Percentiles rank a stretch among this genome's conserved stretches.
phyloP scores from a whole-genome alignment of 192 early-diverging fungal genomes.

The Coemansia sp. region DNA sequence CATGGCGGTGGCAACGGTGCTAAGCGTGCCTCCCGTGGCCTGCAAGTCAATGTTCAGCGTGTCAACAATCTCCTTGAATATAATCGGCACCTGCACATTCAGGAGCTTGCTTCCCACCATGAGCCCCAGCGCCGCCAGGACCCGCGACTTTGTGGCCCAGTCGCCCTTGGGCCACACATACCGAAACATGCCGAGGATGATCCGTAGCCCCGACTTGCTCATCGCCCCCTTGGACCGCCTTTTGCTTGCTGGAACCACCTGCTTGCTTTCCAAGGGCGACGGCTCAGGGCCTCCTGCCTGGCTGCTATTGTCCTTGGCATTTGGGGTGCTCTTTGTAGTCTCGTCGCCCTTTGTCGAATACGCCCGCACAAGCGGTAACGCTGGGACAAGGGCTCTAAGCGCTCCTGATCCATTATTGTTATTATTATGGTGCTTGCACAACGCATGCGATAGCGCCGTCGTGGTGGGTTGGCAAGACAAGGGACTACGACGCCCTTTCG shows the following conservation, averaged over 20 bases:
- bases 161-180: slow-evolving; percentile 96
- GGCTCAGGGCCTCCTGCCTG: no score
- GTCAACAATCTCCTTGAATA: slow-evolving; percentile 94
- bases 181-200: slow-evolving; percentile 70
- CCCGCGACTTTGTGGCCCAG: slow-evolving; percentile 78
- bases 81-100: slow-evolving; percentile 93
- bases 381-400: not conserved
- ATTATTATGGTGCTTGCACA: not conserved
- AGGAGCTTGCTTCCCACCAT: slow-evolving; percentile 82
- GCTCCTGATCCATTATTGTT: not conserved
- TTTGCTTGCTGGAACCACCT: not conserved
- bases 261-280: not conserved
- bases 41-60: slow-evolving; percentile 69
- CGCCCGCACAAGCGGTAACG: not conserved
- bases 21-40: slow-evolving; percentile 63
- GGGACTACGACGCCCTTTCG: no score
- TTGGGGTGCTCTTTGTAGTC: not conserved
- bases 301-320: not conserved
- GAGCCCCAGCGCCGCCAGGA: slow-evolving; percentile 79
- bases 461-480: no score
- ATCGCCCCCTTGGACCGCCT: slow-evolving; percentile 35
- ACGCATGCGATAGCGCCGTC: no score
- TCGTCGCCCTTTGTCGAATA: slow-evolving; percentile 2
- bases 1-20: slow-evolving; percentile 85
- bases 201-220: slow-evolving; percentile 52